A percentile compares a stretch with the other conserved stretches of the same genome.
Evolutionary conservation across 768 basidiomycete species (phyloP).

Genomic region (Mycena latifolia): DNA sequence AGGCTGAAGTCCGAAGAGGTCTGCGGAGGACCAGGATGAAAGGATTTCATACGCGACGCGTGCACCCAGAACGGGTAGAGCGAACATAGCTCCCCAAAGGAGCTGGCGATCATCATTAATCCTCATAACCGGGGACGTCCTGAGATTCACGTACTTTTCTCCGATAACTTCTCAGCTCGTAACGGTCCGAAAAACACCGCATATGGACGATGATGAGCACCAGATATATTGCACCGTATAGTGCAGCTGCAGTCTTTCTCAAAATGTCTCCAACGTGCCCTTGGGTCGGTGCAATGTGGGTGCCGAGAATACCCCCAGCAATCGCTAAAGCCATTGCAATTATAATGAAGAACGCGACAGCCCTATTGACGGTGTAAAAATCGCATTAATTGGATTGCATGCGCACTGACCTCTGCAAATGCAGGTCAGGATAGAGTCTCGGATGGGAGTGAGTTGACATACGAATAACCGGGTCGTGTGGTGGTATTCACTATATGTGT

Average conservation of each 20-base stretch:
- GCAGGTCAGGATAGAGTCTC: not conserved
- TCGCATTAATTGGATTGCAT: not conserved
- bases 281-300: slow-evolving; percentile 47
- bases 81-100: slow-evolving; percentile 63
- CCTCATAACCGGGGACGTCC: not conserved
- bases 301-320: slow-evolving; percentile 61
- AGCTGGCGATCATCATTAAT: slow-evolving; percentile 56
- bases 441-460: slow-evolving; percentile 5
- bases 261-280: slow-evolving; percentile 52
- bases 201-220: slow-evolving; percentile 54
- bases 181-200: slow-evolving; percentile 59
- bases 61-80: slow-evolving; percentile 72
- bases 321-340: slow-evolving; percentile 56
- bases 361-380: slow-evolving; percentile 41
- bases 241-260: slow-evolving; percentile 56
- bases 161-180: slow-evolving; percentile 60
- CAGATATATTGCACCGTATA: slow-evolving; percentile 58
- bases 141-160: slow-evolving; percentile 51
- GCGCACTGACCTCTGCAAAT: slow-evolving; percentile 26
- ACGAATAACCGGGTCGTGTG: slow-evolving; percentile 36
- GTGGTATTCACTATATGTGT: slow-evolving; percentile 62
- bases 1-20: slow-evolving; percentile 51
- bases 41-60: slow-evolving; percentile 71
- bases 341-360: slow-evolving; percentile 38
- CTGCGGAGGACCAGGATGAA: slow-evolving; percentile 67